Evolutionary conservation across 2,329 filamentous ascomycete genomes (phyloP).

Genomic region (Colletotrichum tofieldiae): DNA sequence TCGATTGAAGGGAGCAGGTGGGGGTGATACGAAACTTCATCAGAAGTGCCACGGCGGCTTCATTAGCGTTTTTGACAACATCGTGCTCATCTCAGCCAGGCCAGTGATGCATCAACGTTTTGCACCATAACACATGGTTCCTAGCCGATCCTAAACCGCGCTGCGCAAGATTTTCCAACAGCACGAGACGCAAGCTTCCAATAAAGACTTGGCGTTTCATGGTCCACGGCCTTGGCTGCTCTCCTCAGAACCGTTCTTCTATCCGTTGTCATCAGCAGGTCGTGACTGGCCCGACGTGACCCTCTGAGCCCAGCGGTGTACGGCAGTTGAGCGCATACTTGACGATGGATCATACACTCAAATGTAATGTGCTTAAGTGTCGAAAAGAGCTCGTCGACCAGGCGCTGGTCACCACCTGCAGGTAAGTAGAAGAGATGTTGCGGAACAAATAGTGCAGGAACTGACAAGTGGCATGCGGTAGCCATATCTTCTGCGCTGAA

Average conservation of each 20-base stretch:
- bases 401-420: constrained; percentile 92
- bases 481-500: constrained; percentile 85
- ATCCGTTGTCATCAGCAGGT: neutral
- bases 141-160: too few relatives aligned
- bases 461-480: constrained; percentile 33
- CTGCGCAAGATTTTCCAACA: too few relatives aligned
- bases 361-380: constrained; percentile 87
- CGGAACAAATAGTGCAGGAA: neutral
- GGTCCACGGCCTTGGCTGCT: neutral
- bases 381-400: constrained; percentile 76
- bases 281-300: too few relatives aligned
- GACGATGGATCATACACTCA: constrained; percentile 80
- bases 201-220: too few relatives aligned
- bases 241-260: too few relatives aligned
- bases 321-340: too few relatives aligned
- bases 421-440: constrained; percentile 60
- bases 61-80: neutral
- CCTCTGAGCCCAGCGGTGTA: neutral
- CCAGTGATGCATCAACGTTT: neutral
- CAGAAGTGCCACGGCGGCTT: neutral
- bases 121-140: neutral
- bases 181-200: neutral
- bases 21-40: neutral
- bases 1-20: too few relatives aligned
- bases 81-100: neutral